phyloP scores from a whole-genome alignment of 768 basidiomycete species.

The Sporobolomyces phaffii region DNA sequence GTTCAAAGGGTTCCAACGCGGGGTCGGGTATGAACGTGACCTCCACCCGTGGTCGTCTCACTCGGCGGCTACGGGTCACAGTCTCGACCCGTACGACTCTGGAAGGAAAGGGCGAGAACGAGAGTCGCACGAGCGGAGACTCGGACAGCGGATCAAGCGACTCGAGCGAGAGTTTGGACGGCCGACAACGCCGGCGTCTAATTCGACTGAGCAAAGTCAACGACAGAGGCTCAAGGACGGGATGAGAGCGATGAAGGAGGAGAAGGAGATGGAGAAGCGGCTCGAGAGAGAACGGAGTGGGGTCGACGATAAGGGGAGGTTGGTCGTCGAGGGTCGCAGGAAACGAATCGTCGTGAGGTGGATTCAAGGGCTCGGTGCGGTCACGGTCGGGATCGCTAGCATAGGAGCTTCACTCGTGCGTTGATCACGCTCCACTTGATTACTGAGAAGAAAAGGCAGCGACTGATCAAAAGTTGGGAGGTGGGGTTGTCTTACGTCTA shows the following conservation, averaged over 20 bases:
- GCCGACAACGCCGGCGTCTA: not conserved
- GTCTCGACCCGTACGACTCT: too few relatives aligned
- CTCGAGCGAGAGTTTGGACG: not conserved
- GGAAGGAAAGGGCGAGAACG: too few relatives aligned
- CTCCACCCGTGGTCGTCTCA: too few relatives aligned
- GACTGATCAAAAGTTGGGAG: too few relatives aligned
- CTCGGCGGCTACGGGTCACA: too few relatives aligned
- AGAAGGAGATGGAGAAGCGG: not conserved
- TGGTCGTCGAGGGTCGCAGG: not conserved
- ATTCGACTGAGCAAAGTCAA: not conserved
- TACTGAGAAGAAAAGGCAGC: too few relatives aligned
- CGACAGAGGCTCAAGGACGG: not conserved
- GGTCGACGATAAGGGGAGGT: conserved; percentile 1
- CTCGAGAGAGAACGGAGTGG: not conserved
- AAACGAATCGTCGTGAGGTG: not conserved
- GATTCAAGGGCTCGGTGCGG: not conserved
- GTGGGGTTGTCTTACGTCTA: too few relatives aligned
- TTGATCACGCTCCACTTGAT: too few relatives aligned
- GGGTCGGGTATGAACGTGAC: not conserved
- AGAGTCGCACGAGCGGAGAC: too few relatives aligned
- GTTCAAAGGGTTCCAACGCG: conserved; percentile 3
- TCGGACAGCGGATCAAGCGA: too few relatives aligned
- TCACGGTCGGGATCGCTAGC: not conserved
- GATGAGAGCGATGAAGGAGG: not conserved
- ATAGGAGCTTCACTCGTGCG: conserved; percentile 1